Base-by-base conservation (phyloP, 495 filamentous ascomycete species). In the Geopyxis carbonaria region DNA sequence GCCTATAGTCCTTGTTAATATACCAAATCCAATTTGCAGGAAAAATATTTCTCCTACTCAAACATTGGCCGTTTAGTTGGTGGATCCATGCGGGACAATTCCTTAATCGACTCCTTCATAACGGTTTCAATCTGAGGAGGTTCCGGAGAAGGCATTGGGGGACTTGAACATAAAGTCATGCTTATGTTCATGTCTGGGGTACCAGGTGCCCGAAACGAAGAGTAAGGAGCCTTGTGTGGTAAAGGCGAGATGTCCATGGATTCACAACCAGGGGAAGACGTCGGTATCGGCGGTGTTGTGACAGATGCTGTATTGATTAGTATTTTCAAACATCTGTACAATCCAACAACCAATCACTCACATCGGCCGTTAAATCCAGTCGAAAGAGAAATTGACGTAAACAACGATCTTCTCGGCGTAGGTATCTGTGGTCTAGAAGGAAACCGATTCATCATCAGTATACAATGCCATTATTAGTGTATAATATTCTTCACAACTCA, bases 241-340 rank as follows among this genome's bases (percentile, higher is more conserved):
- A 95, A 60, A 9, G 89, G 89, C 15, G 86, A 93, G 61, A 93
- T 76, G 48, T 95, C 91, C 85, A 95, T 94, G 24, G 67, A 63
- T 45, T 94, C 85, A 44, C 71, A 63, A 10, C 66, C 68, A 8
- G 87, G 86, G 5, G 89, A 94, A 8, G 87, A 91, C 2, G 75
- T 70, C 28, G 76, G 78, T 13, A 86, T 64, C 8, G 82, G 81
- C 33, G 89, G 86, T 5, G 87, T 94, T 5, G 76, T 89, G 52
- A 78, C 68, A 47, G 67, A 69, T 55, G 82, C 82, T 76, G n/a
- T n/a, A n/a, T n/a, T n/a, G n/a, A n/a, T n/a, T n/a, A n/a, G n/a
- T n/a, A n/a, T n/a, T n/a, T n/a, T n/a, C n/a, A n/a, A n/a, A n/a
- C n/a, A n/a, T n/a, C n/a, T n/a, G 29, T 38, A 40, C 34, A 27